Base-by-base conservation (phyloP, 306 rosid species). In the Cucumis hystrix region DNA sequence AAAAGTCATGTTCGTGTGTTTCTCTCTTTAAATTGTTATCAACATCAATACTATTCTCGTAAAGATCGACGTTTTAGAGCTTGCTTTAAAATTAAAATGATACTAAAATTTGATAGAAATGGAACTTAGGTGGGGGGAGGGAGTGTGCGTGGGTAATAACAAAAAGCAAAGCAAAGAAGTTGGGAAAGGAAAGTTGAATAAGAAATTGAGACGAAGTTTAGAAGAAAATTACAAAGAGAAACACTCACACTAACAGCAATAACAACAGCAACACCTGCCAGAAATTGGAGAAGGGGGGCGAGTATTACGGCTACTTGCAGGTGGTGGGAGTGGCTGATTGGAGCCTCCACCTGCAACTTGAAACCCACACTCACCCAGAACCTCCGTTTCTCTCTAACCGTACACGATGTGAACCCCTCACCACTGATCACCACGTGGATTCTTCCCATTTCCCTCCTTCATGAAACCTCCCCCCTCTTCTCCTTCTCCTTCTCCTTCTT, bases 361-460 rank as follows among this genome's bases (percentile, higher is more conserved):
- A 52, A 8, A 25, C 3, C 3, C 72, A 35, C 71, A 16, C 47
- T 64, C 51, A 17, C 39, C 39, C 76, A 71, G 56, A 28, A 21
- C 11, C 37, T 20, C 54, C 23, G 74, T 43, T 45, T 14, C 33
- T n/a, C 16, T 43, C 57, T 58, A 58, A 70, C 71, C 71, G 71
- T 43, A 73, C 74, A 47, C 75, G 30, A 40, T 39, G 49, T 39
- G 65, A 74, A 14, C 30, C 16, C 49, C 30, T 62, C 55, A 17
- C 81, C 66, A 54, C n/a, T 61, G 37, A 51, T 57, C 13, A 51
- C 81, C 86, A 76, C 88, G 82, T 80, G 86, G 81, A 17, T 4
- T 45, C 23, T 63, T 63, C 52, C 65, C 65, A 35, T 47, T 72
- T 52, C 30, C 63, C 49, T 35, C 35, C 40, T 16, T n/a, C 57